Evolutionary conservation across 2,329 filamentous ascomycete genomes (phyloP), one percentile per base, ranked within the genome.

Genomic region (Ophiostoma pallidulum): DNA sequence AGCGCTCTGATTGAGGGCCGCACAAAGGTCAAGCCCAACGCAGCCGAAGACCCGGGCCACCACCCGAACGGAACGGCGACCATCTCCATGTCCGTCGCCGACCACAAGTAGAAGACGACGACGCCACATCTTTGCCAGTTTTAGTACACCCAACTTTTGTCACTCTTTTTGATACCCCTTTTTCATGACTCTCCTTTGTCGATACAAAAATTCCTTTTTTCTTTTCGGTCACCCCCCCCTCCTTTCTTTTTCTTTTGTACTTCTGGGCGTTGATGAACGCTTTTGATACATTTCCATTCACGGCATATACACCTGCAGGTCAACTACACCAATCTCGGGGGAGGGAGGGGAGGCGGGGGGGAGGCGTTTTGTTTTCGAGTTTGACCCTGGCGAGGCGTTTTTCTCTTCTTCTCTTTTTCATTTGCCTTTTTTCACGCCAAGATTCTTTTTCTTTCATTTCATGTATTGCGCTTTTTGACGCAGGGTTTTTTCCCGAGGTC

Each of bases 1-100:
- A 81, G 74, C 53, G 75, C 77, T 8, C 70, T 75, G 8, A 78
- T 83, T 38, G 74, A 77, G 9, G 78, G 76, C 28, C 70, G 77
- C 55, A 74, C 74, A 9, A 73, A 68, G 1, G 76, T 83, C 51
- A 77, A 80, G 56, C 76, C 78, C 3, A 82, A 82, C 57, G 73
- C 76, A 14, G 74, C 74, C n/a, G 76, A 74, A 52, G 70, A 78
- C 49, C 75, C 74, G 18, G 55, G 55, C 6, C 47, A 69, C 22
- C 55, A 54, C 45, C 67, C 66, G 8, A 72, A 68, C 52, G 57
- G 60, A 32, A 69, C 67, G 13, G 61, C 62, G 26, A 55, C 43
- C 6, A 48, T 46, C 40, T 41, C 24, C 24, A 28, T 28, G 6
- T 28, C 9, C 14, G n/a, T n/a, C n/a, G n/a, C n/a, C n/a, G n/a